phyloP scores from a whole-genome alignment of 345 rosid genomes.

The Arabis hirsuta region DNA sequence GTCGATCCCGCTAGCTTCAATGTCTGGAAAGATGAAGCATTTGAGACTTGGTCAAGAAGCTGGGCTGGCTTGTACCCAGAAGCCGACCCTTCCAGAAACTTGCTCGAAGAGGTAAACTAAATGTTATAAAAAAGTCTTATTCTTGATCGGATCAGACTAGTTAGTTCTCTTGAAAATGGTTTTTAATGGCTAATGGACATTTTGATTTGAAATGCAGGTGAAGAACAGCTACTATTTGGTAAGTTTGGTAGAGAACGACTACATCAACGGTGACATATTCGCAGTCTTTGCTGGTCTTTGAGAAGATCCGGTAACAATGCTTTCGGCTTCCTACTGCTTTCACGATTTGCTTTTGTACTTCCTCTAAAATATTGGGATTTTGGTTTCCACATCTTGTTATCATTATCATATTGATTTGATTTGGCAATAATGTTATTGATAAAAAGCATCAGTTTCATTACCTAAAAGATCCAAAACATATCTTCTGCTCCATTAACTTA shows the following conservation, averaged over 20 bases:
- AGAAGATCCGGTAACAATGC: constrained; percentile 22
- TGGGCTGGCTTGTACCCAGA: constrained; percentile 86
- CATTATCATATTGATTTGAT: constrained; percentile 23
- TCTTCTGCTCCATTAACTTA: neutral
- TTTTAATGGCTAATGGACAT: neutral
- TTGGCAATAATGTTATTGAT: constrained; percentile 21
- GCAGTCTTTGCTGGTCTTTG: constrained; percentile 63
- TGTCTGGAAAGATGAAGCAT: constrained; percentile 98
- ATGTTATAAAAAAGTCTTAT: neutral
- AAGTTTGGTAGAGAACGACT: constrained; percentile 89
- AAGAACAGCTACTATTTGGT: constrained; percentile 60
- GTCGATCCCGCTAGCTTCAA: constrained; percentile 91
- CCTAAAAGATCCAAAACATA: constrained; percentile 13
- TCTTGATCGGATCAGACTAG: neutral
- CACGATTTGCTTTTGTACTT: constrained; percentile 26
- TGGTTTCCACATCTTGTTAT: constrained; percentile 14
- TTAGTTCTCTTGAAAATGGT: constrained; percentile 1
- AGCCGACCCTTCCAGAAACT: constrained; percentile 61
- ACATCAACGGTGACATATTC: constrained; percentile 67
- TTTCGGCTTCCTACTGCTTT: constrained; percentile 9
- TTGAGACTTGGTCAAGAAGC: constrained; percentile 85
- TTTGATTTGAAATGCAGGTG: constrained; percentile 55
- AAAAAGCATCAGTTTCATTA: constrained; percentile 33
- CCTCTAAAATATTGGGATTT: constrained; percentile 29
- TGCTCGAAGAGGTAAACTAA: constrained; percentile 69